These are phyloP conservation scores for Penicillium sumatraense DNA, from an alignment of 2,329 filamentous ascomycete species.

Conservation along the genomic window DNA sequence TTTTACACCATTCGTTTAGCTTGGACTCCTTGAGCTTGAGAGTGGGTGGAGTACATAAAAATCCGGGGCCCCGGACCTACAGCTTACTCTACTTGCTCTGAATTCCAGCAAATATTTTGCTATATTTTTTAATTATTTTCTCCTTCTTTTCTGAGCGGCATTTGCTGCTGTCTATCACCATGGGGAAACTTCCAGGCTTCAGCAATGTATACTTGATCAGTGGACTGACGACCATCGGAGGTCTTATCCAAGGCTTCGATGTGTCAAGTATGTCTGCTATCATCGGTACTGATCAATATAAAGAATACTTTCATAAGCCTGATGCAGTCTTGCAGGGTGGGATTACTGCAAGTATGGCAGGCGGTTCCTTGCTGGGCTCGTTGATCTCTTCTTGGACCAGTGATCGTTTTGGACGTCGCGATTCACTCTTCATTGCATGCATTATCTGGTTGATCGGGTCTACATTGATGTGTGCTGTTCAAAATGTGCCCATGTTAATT, in stretches of 20 bases:
- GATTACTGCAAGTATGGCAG: constrained; percentile 72
- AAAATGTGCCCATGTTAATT: constrained; percentile 70
- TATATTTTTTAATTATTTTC: background rate
- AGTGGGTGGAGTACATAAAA: constrained; percentile 21
- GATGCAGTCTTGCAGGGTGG: constrained; percentile 60
- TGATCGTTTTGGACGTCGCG: constrained; percentile 56
- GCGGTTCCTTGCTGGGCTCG: constrained; percentile 66
- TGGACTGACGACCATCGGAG: constrained; percentile 19
- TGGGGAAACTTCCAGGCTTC: constrained; percentile 15
- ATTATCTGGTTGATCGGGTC: constrained; percentile 47
- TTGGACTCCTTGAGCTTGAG: background rate
- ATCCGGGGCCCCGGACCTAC: constrained; percentile 20
- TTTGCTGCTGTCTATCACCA: constrained; percentile 1
- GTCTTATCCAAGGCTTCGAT: constrained; percentile 23
- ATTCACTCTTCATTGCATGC: constrained; percentile 43
- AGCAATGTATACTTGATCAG: constrained; percentile 24
- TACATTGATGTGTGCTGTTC: constrained; percentile 62
- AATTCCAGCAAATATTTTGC: background rate
- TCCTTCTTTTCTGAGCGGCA: background rate
- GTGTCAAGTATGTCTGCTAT: constrained; percentile 24
- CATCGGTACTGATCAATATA: constrained; percentile 31
- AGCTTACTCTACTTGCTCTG: background rate
- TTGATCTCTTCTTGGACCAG: constrained; percentile 51
- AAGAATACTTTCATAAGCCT: constrained; percentile 42
- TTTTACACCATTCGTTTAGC: background rate